Evolutionary conservation across 2,329 filamentous ascomycete genomes (phyloP).

Genomic region (Penicillium sp.): DNA sequence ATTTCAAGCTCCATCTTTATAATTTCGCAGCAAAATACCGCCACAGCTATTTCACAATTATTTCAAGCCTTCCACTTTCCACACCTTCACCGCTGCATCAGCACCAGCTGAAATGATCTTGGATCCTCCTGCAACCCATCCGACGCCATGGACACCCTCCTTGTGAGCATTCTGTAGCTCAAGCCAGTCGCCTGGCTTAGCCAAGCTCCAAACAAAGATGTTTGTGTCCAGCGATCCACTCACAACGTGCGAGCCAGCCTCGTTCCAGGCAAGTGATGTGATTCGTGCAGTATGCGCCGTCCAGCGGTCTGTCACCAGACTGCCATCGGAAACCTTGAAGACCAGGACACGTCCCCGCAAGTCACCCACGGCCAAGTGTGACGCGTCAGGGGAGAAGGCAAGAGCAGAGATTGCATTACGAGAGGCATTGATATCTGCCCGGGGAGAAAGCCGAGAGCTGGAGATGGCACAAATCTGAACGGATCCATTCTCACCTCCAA

Average conservation of each 20-base stretch:
- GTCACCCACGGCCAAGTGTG: constrained; percentile 76
- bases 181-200: constrained; percentile 77
- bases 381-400: constrained; percentile 77
- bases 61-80: constrained; percentile 62
- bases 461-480: constrained; percentile 71
- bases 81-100: constrained; percentile 89
- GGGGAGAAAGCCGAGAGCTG: constrained; percentile 53
- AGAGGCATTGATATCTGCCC: constrained; percentile 63
- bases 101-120: constrained; percentile 77
- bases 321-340: constrained; percentile 66
- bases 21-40: background rate
- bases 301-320: constrained; percentile 77
- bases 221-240: constrained; percentile 89
- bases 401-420: constrained; percentile 73
- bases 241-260: constrained; percentile 70
- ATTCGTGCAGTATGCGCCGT: constrained; percentile 68
- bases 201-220: constrained; percentile 85
- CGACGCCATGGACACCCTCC: constrained; percentile 86
- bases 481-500: constrained; percentile 71
- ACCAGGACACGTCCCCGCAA: constrained; percentile 83
- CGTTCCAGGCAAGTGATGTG: constrained; percentile 73
- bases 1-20: background rate
- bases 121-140: constrained; percentile 66
- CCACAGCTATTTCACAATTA: constrained; percentile 14
- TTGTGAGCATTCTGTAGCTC: constrained; percentile 90